These are phyloP conservation scores for Termitomyces sp. DNA, from an alignment of 768 basidiomycete genomes.

Conservation along the genomic window DNA sequence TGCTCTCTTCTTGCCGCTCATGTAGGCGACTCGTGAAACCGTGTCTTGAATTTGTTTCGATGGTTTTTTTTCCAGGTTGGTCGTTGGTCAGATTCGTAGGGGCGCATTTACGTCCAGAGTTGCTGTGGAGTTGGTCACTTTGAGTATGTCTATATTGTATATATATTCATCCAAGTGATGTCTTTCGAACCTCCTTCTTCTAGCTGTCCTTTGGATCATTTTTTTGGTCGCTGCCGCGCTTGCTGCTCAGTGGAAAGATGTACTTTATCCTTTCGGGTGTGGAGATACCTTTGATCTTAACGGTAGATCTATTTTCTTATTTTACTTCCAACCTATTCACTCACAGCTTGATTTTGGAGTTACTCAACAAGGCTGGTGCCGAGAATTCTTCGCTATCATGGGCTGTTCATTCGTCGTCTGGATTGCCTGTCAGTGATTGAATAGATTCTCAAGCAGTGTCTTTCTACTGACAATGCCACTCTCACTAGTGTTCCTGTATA, in stretches of 20 bases:
- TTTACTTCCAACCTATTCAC: background rate
- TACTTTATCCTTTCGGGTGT: conserved; percentile 12
- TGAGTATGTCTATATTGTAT: conserved; percentile 8
- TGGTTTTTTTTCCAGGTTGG: conserved; percentile 3
- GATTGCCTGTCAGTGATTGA: conserved; percentile 9
- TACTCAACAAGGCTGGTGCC: conserved; percentile 4
- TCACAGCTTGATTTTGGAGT: background rate
- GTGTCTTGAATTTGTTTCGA: background rate
- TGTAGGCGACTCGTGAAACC: conserved; percentile 4
- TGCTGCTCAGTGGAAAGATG: conserved; percentile 1
- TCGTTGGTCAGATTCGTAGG: conserved; percentile 10
- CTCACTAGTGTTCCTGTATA: conserved; percentile 11
- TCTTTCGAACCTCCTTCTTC: background rate
- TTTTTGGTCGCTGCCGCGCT: conserved; percentile 11
- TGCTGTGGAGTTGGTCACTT: conserved; percentile 7
- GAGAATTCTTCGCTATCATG: conserved; percentile 11
- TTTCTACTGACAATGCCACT: background rate
- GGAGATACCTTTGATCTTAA: background rate
- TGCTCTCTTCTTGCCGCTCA: conserved; percentile 1
- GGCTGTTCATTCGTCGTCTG: conserved; percentile 13
- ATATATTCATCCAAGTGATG: too few relatives aligned
- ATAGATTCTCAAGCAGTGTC: background rate
- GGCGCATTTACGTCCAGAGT: conserved; percentile 13
- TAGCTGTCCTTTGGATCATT: conserved; percentile 12
- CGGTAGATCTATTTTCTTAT: background rate